These are phyloP conservation scores for Emergomyces orientalis DNA, from an alignment of 2,329 filamentous ascomycete genomes.

Conservation along the genomic window DNA sequence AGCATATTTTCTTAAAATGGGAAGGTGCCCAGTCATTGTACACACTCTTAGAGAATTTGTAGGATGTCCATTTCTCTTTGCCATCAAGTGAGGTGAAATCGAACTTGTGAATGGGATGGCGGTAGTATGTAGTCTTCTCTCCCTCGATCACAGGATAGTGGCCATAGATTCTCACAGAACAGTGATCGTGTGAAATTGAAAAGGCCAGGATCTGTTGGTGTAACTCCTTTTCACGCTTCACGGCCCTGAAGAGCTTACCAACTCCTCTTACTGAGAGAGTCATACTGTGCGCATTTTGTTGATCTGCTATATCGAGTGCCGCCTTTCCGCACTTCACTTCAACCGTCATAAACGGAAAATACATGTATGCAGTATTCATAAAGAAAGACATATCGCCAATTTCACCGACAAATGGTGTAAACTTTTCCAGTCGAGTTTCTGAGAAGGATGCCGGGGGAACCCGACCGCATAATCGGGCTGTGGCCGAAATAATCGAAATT, in stretches of 20 bases:
- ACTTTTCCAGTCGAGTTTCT: constrained; percentile 27
- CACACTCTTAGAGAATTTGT: neutral
- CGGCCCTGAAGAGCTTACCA: too few species aligned
- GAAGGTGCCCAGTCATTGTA: neutral
- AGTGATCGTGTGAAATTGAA: too few species aligned
- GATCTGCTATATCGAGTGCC: constrained; percentile 22
- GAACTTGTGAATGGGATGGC: neutral
- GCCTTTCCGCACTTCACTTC: constrained; percentile 21
- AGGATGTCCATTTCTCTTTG: neutral
- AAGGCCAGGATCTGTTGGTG: too few species aligned
- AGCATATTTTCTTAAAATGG: neutral
- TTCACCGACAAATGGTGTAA: too few species aligned
- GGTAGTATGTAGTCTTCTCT: neutral
- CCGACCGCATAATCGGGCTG: constrained; percentile 32
- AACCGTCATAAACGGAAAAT: too few species aligned
- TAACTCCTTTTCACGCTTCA: too few species aligned
- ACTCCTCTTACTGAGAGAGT: constrained; percentile 29
- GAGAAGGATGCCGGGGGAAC: constrained; percentile 28
- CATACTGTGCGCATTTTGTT: constrained; percentile 25
- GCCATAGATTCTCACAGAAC: neutral
- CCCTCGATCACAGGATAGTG: constrained; percentile 1
- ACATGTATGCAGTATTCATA: too few species aligned
- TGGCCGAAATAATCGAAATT: constrained; percentile 18
- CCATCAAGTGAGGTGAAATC: neutral
- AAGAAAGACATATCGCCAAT: too few species aligned